Percentiles rank a stretch among this genome's conserved stretches.
These are phyloP conservation scores for Cladophialophora carrionii DNA, from an alignment of 2,329 filamentous ascomycete species.

Conservation along the genomic window DNA sequence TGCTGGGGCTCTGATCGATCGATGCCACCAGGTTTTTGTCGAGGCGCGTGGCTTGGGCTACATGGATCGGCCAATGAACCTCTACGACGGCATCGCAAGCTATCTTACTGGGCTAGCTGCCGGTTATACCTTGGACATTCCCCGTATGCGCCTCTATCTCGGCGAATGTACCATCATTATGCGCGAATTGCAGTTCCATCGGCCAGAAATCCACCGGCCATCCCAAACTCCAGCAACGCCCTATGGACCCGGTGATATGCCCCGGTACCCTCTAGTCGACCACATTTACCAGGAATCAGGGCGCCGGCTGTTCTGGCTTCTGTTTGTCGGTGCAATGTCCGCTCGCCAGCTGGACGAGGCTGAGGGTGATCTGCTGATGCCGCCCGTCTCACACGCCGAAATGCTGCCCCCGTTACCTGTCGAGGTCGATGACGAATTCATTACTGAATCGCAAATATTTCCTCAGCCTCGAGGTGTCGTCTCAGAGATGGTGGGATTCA, in stretches of 20 bases:
- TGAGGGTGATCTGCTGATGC: conserved; percentile 72
- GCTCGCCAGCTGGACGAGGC: conserved; percentile 76
- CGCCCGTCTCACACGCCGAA: conserved; percentile 73
- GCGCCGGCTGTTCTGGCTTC: conserved; percentile 75
- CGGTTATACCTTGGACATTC: conserved; percentile 47
- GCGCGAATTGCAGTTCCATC: conserved; percentile 47
- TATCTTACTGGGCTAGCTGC: conserved; percentile 50
- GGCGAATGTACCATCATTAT: conserved; percentile 50
- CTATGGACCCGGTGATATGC: conserved; percentile 27
- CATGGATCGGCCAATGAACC: conserved; percentile 48
- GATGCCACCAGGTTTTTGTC: conserved; percentile 50
- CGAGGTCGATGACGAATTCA: conserved; percentile 82
- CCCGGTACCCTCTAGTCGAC: conserved; percentile 38
- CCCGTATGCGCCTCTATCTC: conserved; percentile 49
- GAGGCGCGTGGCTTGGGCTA: conserved; percentile 52
- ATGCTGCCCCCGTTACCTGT: conserved; percentile 78
- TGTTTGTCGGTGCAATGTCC: conserved; percentile 75
- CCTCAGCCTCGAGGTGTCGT: conserved; percentile 69
- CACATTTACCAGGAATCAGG: conserved; percentile 54
- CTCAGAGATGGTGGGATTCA: conserved; percentile 77
- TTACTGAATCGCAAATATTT: conserved; percentile 71
- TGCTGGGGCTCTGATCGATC: conserved; percentile 49
- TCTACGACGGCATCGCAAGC: conserved; percentile 52
- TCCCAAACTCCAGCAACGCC: conserved; percentile 37
- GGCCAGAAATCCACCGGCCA: conserved; percentile 30